These are phyloP conservation scores for Sarcodon sp. DNA, from an alignment of 768 basidiomycete genomes.

Conservation along the genomic window DNA sequence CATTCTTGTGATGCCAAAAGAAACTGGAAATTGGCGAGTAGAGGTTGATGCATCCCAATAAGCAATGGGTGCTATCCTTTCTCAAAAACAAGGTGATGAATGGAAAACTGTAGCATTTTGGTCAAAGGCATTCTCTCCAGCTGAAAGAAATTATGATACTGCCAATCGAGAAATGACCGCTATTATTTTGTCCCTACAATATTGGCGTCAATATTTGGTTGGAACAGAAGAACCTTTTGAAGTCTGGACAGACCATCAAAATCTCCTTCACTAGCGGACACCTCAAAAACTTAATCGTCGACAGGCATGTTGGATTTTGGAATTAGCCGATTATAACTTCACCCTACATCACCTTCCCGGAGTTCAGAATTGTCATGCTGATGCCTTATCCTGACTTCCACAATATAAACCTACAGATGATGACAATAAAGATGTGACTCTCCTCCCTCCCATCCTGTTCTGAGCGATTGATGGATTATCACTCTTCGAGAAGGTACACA, in stretches of 20 bases:
- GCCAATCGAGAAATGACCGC: conserved; percentile 26
- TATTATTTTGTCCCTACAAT: conserved; percentile 15
- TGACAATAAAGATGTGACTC: not conserved
- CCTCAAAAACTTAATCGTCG: conserved; percentile 13
- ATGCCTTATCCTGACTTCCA: conserved; percentile 2
- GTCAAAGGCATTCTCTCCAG: conserved; percentile 2
- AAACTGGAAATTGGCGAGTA: too few species aligned
- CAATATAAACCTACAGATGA: not conserved
- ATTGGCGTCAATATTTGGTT: conserved; percentile 15
- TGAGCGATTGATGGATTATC: not conserved
- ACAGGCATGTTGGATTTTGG: conserved; percentile 19
- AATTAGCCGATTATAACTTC: conserved; percentile 9
- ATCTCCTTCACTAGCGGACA: conserved; percentile 14
- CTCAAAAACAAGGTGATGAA: conserved; percentile 9
- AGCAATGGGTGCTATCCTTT: conserved; percentile 16
- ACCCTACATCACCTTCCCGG: conserved; percentile 3
- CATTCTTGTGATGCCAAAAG: conserved; percentile 1
- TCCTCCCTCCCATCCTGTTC: conserved; percentile 1
- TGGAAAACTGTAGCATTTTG: conserved; percentile 6
- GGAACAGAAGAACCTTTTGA: conserved; percentile 6
- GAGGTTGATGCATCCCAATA: too few species aligned
- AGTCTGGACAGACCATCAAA: conserved; percentile 18
- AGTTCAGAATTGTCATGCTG: not conserved
- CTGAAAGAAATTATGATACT: conserved; percentile 17
- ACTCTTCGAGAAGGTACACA: not conserved